Percentiles rank a stretch among this genome's conserved stretches.
phyloP scores from a whole-genome alignment of 768 basidiomycete genomes.

The Mycena maculata region DNA sequence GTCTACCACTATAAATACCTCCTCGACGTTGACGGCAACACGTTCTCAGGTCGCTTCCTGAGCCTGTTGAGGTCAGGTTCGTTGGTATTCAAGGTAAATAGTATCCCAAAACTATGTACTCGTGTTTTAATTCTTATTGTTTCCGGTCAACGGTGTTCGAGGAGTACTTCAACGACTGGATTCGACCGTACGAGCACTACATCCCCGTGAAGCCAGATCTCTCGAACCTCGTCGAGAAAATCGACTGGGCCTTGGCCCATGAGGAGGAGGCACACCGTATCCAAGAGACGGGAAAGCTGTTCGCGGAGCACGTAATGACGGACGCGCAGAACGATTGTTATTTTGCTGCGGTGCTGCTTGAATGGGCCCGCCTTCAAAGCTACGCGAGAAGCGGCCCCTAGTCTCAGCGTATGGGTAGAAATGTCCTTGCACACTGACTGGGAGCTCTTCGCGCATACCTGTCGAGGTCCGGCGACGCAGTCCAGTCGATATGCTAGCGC shows the following conservation, averaged over 20 bases:
- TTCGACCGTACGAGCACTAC: slow-evolving; percentile 28
- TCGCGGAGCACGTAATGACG: slow-evolving; percentile 27
- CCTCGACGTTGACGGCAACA: slow-evolving; percentile 35
- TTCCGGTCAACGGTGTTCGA: slow-evolving; percentile 27
- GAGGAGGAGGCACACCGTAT: slow-evolving; percentile 29
- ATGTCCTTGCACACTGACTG: too few species aligned
- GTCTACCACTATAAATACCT: slow-evolving; percentile 27
- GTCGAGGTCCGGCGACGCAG: too few species aligned
- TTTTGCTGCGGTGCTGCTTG: slow-evolving; percentile 20
- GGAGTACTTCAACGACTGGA: slow-evolving; percentile 31
- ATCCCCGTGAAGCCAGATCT: slow-evolving; percentile 21
- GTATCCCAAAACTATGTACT: neutral
- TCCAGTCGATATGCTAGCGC: too few species aligned
- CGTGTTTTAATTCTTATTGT: neutral
- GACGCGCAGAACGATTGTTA: slow-evolving; percentile 31
- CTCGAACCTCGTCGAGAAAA: slow-evolving; percentile 17
- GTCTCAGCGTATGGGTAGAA: too few species aligned
- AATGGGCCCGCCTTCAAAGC: slow-evolving; percentile 27
- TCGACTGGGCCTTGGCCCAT: slow-evolving; percentile 25
- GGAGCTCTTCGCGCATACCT: too few species aligned
- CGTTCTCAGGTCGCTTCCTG: slow-evolving; percentile 34
- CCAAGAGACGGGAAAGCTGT: slow-evolving; percentile 28
- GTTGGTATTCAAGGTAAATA: slow-evolving; percentile 34
- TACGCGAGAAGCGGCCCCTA: too few species aligned
- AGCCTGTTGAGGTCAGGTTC: slow-evolving; percentile 30